These are phyloP conservation scores for Colletotrichum echinochloae DNA, from an alignment of 2,329 filamentous ascomycete genomes.

Conservation along the genomic window DNA sequence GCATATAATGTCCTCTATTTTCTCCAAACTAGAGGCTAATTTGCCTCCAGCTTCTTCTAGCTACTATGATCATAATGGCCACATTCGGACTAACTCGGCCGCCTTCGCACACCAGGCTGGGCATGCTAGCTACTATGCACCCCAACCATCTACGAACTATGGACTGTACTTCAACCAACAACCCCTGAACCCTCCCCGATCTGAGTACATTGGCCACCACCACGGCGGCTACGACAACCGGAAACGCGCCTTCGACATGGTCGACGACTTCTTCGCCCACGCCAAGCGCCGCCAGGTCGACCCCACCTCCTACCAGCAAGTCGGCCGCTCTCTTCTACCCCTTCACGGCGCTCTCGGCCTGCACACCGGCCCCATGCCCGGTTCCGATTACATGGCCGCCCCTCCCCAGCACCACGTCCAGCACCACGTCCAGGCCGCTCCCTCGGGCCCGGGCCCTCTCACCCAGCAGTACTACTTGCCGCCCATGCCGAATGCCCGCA, in stretches of 20 bases:
- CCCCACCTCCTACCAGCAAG: slow-evolving; percentile 87
- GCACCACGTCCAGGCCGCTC: slow-evolving; percentile 64
- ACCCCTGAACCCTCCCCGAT: slow-evolving; percentile 63
- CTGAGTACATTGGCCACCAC: slow-evolving; percentile 74
- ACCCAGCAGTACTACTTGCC: slow-evolving; percentile 89
- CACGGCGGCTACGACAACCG: slow-evolving; percentile 71
- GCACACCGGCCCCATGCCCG: slow-evolving; percentile 61
- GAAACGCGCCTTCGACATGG: slow-evolving; percentile 86
- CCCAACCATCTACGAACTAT: slow-evolving; percentile 67
- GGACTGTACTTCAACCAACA: slow-evolving; percentile 84
- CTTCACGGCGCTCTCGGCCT: slow-evolving; percentile 79
- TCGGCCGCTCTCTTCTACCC: slow-evolving; percentile 88
- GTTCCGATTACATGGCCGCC: slow-evolving; percentile 66
- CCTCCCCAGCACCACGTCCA: slow-evolving; percentile 42
- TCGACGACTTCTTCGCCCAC: slow-evolving; percentile 95
- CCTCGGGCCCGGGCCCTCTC: slow-evolving; percentile 68
- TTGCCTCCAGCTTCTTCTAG: slow-evolving; percentile 61
- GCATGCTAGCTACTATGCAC: slow-evolving; percentile 69
- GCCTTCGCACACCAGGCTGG: slow-evolving; percentile 69
- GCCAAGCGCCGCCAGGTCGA: slow-evolving; percentile 93
- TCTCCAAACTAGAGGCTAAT: slow-evolving; percentile 56
- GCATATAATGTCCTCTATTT: slow-evolving; percentile 44
- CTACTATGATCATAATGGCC: slow-evolving; percentile 75
- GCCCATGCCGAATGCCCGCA: slow-evolving; percentile 87
- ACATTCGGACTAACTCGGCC: slow-evolving; percentile 69